Evolutionary conservation across 1,139 yeast genomes (phyloP).

Genomic region (Pichia norvegensis): DNA sequence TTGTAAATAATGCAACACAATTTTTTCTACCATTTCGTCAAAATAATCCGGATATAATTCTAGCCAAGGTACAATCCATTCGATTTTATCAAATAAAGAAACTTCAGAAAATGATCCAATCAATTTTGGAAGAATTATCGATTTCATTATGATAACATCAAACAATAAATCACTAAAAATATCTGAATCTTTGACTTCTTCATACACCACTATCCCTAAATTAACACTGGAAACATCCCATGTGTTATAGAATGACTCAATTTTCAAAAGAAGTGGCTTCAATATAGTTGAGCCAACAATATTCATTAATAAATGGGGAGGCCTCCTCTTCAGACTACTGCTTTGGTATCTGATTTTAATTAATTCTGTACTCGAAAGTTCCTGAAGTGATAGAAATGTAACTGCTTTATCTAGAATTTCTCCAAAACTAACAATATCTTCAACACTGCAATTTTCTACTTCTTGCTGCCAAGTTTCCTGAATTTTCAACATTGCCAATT

Average conservation of each 20-base stretch:
- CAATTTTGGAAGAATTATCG: constrained; percentile 33
- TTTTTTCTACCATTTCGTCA: constrained; percentile 23
- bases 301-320: constrained; percentile 14
- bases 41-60: constrained; percentile 18
- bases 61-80: constrained; percentile 42
- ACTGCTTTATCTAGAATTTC: constrained; percentile 4
- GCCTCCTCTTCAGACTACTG: not conserved
- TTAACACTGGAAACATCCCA: constrained; percentile 31
- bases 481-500: constrained; percentile 28
- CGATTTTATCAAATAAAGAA: not conserved
- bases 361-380: not conserved
- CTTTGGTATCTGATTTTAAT: not conserved
- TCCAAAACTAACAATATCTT: constrained; percentile 13
- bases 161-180: not conserved
- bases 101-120: constrained; percentile 21
- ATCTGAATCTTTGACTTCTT: constrained; percentile 29
- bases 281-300: constrained; percentile 32
- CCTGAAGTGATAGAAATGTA: not conserved
- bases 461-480: constrained; percentile 23
- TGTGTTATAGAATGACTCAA: constrained; percentile 25
- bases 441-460: constrained; percentile 32
- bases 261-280: constrained; percentile 17
- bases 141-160: constrained; percentile 23
- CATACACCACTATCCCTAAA: constrained; percentile 28
- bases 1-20: constrained; percentile 28